Percentiles rank a stretch among this genome's conserved stretches.
phyloP scores from a whole-genome alignment of 2,329 filamentous ascomycete genomes.

The Magnaporthales sp. region DNA sequence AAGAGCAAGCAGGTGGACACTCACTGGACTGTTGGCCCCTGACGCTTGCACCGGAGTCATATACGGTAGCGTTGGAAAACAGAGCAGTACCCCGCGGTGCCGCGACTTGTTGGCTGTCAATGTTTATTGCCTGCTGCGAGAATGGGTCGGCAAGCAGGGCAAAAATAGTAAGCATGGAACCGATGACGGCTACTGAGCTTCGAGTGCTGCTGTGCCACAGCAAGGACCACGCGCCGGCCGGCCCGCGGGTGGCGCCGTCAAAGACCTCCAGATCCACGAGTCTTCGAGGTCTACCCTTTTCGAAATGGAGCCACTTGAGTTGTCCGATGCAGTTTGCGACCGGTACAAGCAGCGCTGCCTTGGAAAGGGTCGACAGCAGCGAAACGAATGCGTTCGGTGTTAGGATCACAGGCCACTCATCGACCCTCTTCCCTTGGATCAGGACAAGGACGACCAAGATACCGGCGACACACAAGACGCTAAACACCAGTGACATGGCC shows the following conservation, averaged over 20 bases:
- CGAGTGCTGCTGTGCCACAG: neutral
- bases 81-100: neutral
- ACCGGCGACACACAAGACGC: conserved; percentile 6
- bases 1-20: neutral
- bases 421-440: conserved; percentile 12
- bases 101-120: neutral
- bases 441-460: conserved; percentile 7
- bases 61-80: neutral
- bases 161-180: neutral
- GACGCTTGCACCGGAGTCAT: conserved; percentile 1
- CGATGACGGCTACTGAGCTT: neutral
- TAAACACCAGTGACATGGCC: conserved; percentile 6
- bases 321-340: conserved; percentile 19
- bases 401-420: conserved; percentile 14
- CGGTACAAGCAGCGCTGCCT: conserved; percentile 15
- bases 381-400: conserved; percentile 20
- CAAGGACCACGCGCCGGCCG: conserved; percentile 10
- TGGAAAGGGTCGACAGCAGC: conserved; percentile 17
- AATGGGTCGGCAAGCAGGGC: conserved; percentile 4
- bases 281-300: conserved; percentile 11
- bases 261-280: conserved; percentile 18
- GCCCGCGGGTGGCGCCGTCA: conserved; percentile 17
- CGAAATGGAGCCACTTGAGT: conserved; percentile 24
- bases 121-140: conserved; percentile 1
- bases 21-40: neutral